Evolutionary conservation across 1,284 basidiomycete species (phyloP), one percentile per base, ranked within the genome.

Genomic region (Papiliotrema laurentii): DNA sequence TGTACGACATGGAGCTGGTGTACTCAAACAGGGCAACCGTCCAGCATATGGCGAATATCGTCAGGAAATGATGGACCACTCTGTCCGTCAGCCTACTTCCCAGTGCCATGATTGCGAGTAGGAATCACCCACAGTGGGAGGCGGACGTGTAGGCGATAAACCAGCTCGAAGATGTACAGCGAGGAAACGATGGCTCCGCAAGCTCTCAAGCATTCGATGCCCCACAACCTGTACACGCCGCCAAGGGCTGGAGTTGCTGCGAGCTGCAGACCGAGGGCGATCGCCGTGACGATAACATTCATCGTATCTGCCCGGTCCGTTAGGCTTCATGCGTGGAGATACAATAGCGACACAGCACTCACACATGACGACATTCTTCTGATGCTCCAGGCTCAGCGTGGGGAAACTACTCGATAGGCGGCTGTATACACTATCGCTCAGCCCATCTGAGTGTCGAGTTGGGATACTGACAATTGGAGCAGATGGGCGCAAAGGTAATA

Each of bases 291-390:
- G 31, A 37, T 45, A 19, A 45, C 21, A 26, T 45, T n/a, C 28
- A 36, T 35, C 7, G 21, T n/a, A 34, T 37, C 24, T 37, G 13
- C 5, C 21, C 25, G 21, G 28, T 24, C 39, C 4, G 24, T 25
- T 25, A 13, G 22, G 9, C 26, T 5, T 16, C 3, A 27, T 4
- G 39, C 25, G 24, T n/a, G n/a, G n/a, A n/a, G n/a, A n/a, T n/a
- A n/a, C n/a, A n/a, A n/a, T n/a, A n/a, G n/a, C n/a, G n/a, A n/a
- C n/a, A n/a, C n/a, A n/a, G n/a, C 16, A 27, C 43, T 37, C 18
- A 45, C 43, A 45, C 33, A 45, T 45, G n/a, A 45, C 43, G 21
- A 45, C 28, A 21, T 45, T 45, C 31, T 45, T 45, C 33, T 37
- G n/a, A 10, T 27, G 31, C 9, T 45, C 43, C 9, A 22, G 21